These are phyloP conservation scores for Neolentinus lepideus DNA, from an alignment of 1,284 basidiomycete genomes.

Conservation along the genomic window DNA sequence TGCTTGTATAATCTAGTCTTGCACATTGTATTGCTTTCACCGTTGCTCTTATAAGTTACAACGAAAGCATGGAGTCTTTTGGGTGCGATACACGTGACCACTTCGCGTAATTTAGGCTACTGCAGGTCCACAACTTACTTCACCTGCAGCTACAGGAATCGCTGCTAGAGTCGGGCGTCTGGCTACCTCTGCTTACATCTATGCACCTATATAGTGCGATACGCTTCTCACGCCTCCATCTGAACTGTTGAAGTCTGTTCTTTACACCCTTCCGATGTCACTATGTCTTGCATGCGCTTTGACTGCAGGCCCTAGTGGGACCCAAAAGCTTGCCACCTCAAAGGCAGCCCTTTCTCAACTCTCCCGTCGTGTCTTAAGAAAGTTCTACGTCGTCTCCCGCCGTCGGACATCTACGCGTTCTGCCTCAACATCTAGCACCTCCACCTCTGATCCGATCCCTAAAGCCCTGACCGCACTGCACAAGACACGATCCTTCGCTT, in stretches of 20 bases:
- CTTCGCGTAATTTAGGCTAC: too few species aligned
- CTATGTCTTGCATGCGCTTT: constrained; percentile 20
- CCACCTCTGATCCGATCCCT: constrained; percentile 5
- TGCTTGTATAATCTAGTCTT: neutral
- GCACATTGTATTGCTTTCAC: neutral
- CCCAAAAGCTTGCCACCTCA: constrained; percentile 9
- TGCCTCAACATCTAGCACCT: constrained; percentile 3
- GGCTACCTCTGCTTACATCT: too few species aligned
- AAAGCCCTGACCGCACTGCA: constrained; percentile 28
- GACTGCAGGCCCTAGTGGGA: constrained; percentile 13
- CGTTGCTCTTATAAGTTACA: too few species aligned
- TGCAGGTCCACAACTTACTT: too few species aligned
- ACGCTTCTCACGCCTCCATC: too few species aligned
- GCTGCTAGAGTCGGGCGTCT: too few species aligned
- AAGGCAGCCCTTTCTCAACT: neutral
- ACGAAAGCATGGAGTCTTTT: too few species aligned
- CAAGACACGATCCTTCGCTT: constrained; percentile 31
- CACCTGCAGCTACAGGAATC: too few species aligned
- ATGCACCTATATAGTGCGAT: too few species aligned
- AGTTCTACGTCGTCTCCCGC: too few species aligned
- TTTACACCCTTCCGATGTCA: constrained; percentile 18
- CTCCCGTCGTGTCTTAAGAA: neutral
- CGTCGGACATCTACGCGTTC: constrained; percentile 12
- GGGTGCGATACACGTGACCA: too few species aligned
- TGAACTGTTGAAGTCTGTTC: too few species aligned